Base-by-base conservation (phyloP, 495 filamentous ascomycete species). In the Chaetomium fimeti region DNA sequence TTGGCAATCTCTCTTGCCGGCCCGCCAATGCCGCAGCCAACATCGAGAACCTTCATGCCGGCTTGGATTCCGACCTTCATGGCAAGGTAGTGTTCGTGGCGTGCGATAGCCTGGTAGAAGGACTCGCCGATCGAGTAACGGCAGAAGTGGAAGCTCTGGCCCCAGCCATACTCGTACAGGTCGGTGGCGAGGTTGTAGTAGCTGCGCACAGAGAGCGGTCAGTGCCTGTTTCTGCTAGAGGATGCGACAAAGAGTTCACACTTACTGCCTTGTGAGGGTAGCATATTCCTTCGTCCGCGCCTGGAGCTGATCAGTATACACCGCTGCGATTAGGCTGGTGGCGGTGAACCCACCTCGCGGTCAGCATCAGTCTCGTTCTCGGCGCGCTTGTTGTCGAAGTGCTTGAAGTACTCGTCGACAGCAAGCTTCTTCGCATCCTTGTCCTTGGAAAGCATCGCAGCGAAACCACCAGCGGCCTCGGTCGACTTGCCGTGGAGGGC, bases 181-280 rank as follows among this genome's bases (percentile, higher is more conserved):
- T 98, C 94, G 60, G 94, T 98, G 18, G 92, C 93, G 53, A 98
- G 87, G 80, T 98, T 97, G 83, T 98, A 98, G 84, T 98, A 98
- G 74, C 89, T 92, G 71, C n/a, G 57, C n/a, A 27, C 54, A 51
- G 20, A 18, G 1, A 27, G 27, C 24, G 0, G 65, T 71, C 36
- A 70, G 66, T 45, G 43, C 20, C 24, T 22, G 9, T 12, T 5
- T n/a, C 4, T 7, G 7, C 28, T 45, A 51, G 69, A 60, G 54
- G 32, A n/a, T 11, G 61, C 28, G 45, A 22, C 1, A 18, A 22
- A 51, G 15, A 22, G 29, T 28, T 2, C 48, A 24, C 64, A 84
- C 90, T 65, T 86, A 92, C 89, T 98, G 94, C 82, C 90, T 88
- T 42, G 95, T 98, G 69, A 98, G 78, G 36, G 92, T 96, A 56